A percentile compares a stretch with the other conserved stretches of the same genome.
Conservation (phyloP, 164 flowering plant genomes). For the Chimonanthus praecox region DNA sequence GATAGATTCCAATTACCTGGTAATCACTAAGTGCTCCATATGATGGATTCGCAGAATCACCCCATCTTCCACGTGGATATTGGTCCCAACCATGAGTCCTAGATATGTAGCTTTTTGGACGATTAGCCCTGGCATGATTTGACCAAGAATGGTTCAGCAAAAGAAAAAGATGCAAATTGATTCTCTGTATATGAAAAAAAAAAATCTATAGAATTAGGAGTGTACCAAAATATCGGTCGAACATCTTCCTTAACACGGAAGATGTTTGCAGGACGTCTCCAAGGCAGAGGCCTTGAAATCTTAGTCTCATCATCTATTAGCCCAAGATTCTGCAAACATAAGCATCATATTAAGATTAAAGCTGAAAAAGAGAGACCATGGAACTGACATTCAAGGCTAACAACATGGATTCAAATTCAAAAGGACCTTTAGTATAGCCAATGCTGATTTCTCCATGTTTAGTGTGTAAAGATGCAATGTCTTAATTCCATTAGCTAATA, state of each 20-base stretch:
- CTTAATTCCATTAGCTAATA: constrained; percentile 79
- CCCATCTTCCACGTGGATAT: constrained; percentile 89
- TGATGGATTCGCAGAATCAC: constrained; percentile 78
- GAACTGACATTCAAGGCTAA: background rate
- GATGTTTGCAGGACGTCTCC: constrained; percentile 87
- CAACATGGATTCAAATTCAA: constrained; percentile 4
- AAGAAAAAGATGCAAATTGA: background rate
- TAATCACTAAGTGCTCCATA: constrained; percentile 81
- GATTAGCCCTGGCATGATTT: constrained; percentile 71
- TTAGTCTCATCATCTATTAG: constrained; percentile 84
- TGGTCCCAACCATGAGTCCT: constrained; percentile 89
- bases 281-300: constrained; percentile 77
- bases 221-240: constrained; percentile 94
- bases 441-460: constrained; percentile 91
- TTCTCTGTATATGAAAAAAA: background rate
- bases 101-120: constrained; percentile 87
- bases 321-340: constrained; percentile 76
- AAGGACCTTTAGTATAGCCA: constrained; percentile 77
- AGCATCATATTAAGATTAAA: constrained; percentile 8
- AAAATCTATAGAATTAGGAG: background rate
- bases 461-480: constrained; percentile 90
- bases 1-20: constrained; percentile 45
- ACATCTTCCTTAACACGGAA: constrained; percentile 86
- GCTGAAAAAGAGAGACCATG: background rate
- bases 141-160: constrained; percentile 7